A percentile compares a stretch with the other conserved stretches of the same genome.
Conservation (phyloP, 2,329 filamentous ascomycete species). For the Arthrobotrys sphaeroides region DNA sequence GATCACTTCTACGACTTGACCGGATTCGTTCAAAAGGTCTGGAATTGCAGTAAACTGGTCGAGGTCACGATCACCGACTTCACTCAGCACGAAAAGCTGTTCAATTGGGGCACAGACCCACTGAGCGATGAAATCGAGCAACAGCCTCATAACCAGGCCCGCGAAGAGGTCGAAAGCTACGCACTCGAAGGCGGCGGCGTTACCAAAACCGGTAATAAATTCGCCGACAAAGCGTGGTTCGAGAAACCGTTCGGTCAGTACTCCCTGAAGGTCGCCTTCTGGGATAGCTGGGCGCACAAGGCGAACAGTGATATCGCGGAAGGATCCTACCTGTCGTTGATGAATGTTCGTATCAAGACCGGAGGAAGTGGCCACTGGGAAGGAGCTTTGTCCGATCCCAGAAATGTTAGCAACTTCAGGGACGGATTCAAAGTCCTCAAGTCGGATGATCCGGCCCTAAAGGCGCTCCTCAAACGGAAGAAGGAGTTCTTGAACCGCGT, state of each 20-base stretch:
- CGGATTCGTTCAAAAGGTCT: slow-evolving; percentile 32
- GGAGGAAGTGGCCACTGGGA: slow-evolving; percentile 17
- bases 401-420: neutral
- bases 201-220: neutral
- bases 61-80: slow-evolving; percentile 40
- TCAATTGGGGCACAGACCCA: neutral
- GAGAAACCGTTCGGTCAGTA: slow-evolving; percentile 35
- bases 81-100: slow-evolving; percentile 23
- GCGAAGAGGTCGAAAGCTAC: slow-evolving; percentile 19
- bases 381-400: slow-evolving; percentile 5
- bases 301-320: slow-evolving; percentile 17
- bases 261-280: slow-evolving; percentile 10
- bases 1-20: slow-evolving; percentile 41
- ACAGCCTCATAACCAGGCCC: neutral
- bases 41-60: neutral
- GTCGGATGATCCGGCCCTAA: slow-evolving; percentile 3
- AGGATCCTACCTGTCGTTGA: slow-evolving; percentile 8
- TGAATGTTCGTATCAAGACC: slow-evolving; percentile 33
- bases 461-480: slow-evolving; percentile 16
- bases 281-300: slow-evolving; percentile 22
- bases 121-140: neutral
- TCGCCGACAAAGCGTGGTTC: slow-evolving; percentile 16
- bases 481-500: slow-evolving; percentile 20
- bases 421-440: slow-evolving; percentile 21
- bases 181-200: slow-evolving; percentile 19